Evolutionary conservation across 257 asterid genomes (phyloP).

Genomic region (Solanum pinnatisectum): DNA sequence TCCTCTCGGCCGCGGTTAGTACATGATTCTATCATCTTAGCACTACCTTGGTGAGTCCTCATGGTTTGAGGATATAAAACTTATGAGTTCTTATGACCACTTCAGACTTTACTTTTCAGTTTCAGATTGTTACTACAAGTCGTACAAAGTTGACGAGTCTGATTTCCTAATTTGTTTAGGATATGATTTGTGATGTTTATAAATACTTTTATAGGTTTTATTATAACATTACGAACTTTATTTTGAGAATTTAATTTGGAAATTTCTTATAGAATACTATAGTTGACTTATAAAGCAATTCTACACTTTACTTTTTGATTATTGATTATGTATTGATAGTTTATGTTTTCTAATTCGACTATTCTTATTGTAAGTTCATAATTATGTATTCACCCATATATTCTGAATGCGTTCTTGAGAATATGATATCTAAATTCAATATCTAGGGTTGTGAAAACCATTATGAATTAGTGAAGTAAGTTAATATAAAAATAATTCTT

Average conservation of each 20-base stretch:
- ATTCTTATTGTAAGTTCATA: not conserved
- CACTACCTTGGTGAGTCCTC: not conserved
- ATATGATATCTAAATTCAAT: not conserved
- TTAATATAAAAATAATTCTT: not conserved
- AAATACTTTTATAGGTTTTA: not conserved
- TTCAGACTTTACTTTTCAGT: not conserved
- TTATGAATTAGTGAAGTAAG: not conserved
- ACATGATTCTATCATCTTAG: not conserved
- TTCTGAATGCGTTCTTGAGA: not conserved
- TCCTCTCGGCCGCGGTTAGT: not conserved
- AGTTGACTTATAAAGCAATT: not conserved
- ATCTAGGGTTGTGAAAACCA: not conserved
- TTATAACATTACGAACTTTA: not conserved
- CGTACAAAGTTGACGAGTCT: not conserved
- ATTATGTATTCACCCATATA: not conserved
- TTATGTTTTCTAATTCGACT: not conserved
- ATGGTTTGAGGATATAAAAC: not conserved
- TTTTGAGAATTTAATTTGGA: not conserved
- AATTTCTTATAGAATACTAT: not conserved
- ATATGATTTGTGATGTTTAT: not conserved
- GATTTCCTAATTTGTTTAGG: not conserved
- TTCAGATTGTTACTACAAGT: not conserved
- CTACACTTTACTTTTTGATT: not conserved
- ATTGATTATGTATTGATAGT: not conserved
- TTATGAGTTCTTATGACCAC: not conserved